A percentile compares a stretch with the other conserved stretches of the same genome.
These are phyloP conservation scores for Cyberlindnera petersonii DNA, from an alignment of 805 yeast genomes.

Conservation along the genomic window DNA sequence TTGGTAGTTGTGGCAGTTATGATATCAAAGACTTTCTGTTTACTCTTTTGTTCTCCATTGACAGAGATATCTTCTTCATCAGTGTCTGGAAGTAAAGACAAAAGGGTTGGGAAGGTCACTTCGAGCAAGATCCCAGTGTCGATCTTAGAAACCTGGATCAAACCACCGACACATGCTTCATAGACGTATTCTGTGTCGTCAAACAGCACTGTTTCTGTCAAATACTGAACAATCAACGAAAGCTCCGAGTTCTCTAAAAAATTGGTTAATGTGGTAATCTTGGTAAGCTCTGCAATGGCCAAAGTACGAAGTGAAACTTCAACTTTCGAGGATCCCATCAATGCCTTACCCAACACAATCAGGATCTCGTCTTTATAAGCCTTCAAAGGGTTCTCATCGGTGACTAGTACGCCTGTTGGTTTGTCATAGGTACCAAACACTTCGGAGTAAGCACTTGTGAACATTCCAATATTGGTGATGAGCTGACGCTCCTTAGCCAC, in stretches of 20 bases:
- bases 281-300: constrained; percentile 60
- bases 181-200: constrained; percentile 50
- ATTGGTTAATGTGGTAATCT: constrained; percentile 45
- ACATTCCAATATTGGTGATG: constrained; percentile 56
- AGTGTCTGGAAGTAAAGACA: constrained; percentile 48
- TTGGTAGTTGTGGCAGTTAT: constrained; percentile 28
- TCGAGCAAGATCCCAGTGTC: constrained; percentile 42
- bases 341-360: constrained; percentile 61
- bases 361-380: constrained; percentile 59
- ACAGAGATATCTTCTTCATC: constrained; percentile 28
- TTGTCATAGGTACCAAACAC: constrained; percentile 36
- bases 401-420: constrained; percentile 5
- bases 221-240: constrained; percentile 57
- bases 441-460: constrained; percentile 46
- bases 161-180: constrained; percentile 49
- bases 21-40: constrained; percentile 27
- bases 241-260: constrained; percentile 54
- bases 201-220: constrained; percentile 56
- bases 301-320: constrained; percentile 69
- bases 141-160: constrained; percentile 43
- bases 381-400: constrained; percentile 10
- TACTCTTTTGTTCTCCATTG: constrained; percentile 25
- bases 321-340: constrained; percentile 60
- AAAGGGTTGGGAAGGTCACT: constrained; percentile 47
- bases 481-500: constrained; percentile 56